Evolutionary conservation across 345 rosid genomes (phyloP).

Genomic region (Microthlaspi erraticum): DNA sequence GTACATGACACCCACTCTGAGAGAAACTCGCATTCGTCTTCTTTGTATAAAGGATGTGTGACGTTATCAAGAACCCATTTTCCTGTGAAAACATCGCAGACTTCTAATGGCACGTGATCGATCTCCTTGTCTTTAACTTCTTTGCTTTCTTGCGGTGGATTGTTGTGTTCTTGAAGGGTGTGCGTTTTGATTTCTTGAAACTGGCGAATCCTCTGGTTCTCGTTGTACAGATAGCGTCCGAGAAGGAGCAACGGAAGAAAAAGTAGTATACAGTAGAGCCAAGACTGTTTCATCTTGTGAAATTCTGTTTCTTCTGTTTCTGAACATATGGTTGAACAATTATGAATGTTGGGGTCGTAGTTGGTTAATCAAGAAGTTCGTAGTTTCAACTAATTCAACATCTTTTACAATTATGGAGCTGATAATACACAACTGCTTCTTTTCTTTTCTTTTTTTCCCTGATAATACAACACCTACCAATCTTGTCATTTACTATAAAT

Average conservation of each 20-base stretch:
- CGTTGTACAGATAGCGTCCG: constrained; percentile 54
- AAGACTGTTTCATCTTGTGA: constrained; percentile 31
- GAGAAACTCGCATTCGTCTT: constrained; percentile 73
- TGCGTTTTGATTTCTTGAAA: constrained; percentile 38
- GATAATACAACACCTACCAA: constrained; percentile 10
- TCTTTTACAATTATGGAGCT: constrained; percentile 28
- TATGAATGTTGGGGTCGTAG: constrained; percentile 14
- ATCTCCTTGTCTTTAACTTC: constrained; percentile 28
- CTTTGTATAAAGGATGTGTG: constrained; percentile 71
- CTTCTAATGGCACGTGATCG: constrained; percentile 48
- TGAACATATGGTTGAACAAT: constrained; percentile 8
- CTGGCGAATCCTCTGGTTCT: constrained; percentile 36
- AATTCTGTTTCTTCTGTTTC: not conserved
- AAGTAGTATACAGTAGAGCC: constrained; percentile 36
- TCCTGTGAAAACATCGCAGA: constrained; percentile 80
- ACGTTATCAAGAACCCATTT: constrained; percentile 73
- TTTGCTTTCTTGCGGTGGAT: constrained; percentile 17
- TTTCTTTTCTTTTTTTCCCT: too few relatives aligned
- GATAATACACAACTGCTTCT: constrained; percentile 1
- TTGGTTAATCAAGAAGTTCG: constrained; percentile 10
- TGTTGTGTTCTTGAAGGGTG: constrained; percentile 18
- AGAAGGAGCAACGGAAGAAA: constrained; percentile 54
- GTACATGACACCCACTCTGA: constrained; percentile 68
- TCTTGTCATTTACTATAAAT: constrained; percentile 27
- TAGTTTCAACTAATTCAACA: constrained; percentile 18